Percentiles rank a stretch among this genome's conserved stretches.
These are phyloP conservation scores for Trypanosoma mega DNA, from an alignment of 208 protist species.

Conservation along the genomic window DNA sequence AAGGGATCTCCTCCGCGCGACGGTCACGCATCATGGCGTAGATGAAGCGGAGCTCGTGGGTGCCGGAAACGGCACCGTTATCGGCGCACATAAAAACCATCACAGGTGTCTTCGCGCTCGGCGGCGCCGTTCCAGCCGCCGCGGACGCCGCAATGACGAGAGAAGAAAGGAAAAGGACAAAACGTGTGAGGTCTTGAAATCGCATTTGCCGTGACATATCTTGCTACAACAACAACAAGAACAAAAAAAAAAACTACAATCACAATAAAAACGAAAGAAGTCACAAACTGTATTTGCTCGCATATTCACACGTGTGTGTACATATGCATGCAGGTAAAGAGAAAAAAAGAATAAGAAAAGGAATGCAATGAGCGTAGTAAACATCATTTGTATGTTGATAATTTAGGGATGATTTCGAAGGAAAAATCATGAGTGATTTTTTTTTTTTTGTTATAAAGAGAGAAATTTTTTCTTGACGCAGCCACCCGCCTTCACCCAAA, in stretches of 20 bases:
- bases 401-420: no score
- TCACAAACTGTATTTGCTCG: no score
- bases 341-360: no score
- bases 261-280: no score
- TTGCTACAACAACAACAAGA: neutral
- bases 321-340: no score
- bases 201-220: neutral
- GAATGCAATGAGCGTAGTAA: no score
- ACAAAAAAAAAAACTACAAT: neutral
- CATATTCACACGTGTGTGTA: no score
- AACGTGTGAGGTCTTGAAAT: neutral
- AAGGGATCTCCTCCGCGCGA: conserved; percentile 26
- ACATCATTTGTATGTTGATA: no score
- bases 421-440: no score
- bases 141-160: neutral
- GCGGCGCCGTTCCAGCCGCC: neutral
- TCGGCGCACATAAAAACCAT: conserved; percentile 52
- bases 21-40: conserved; percentile 28
- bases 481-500: no score
- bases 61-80: conserved; percentile 33
- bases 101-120: conserved; percentile 6
- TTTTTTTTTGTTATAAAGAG: no score
- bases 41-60: conserved; percentile 45
- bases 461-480: no score
- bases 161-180: conserved; percentile 3